Base-by-base conservation (phyloP, 2,329 filamentous ascomycete species). In the Calonectria hongkongensis region DNA sequence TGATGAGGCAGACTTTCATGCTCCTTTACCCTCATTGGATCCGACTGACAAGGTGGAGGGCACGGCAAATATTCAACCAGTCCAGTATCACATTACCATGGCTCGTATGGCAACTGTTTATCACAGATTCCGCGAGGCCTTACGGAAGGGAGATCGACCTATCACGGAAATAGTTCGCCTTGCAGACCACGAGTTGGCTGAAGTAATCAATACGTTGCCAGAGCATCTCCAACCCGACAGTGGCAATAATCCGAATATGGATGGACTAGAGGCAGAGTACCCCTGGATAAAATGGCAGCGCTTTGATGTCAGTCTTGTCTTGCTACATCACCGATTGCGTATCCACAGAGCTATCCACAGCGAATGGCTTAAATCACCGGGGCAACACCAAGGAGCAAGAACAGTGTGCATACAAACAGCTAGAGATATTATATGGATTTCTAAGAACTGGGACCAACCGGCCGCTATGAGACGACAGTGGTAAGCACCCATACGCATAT, bases 261-360 rank as follows among this genome's bases (percentile, higher is more conserved):
- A 70, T 21, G 30, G 43, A 9, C 56, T 74, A 8, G 70, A 74
- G 25, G 43, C 27, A 16, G 63, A 58, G 0, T 60, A 74, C 10
- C 72, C 72, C 21, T 74, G 72, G 72, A 62, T 74, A 15, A 72
- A 74, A 33, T 74, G 72, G 72, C 72, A 74, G 28, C 60, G 70
- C 6, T 74, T 70, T 33, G 72, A 74, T 6, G 39, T 74, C n/a
- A 72, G 70, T 10, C 41, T 74, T 15, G 70, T 74, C 4, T 63
- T 74, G 5, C 25, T 74, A 7, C 72, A 74, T 62, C 72, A 69
- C 43, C 36, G 70, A 18, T 28, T 74, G 6, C 72, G 63, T 1
- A 74, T 74, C 10, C 71, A 72, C 28, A 47, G 72, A 6, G 70
- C 66, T 1, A 50, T 74, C 10, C 72, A 72, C 9, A n/a, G 45